Base-by-base conservation (phyloP, 257 asterid genomes). In the Eucommia ulmoides region DNA sequence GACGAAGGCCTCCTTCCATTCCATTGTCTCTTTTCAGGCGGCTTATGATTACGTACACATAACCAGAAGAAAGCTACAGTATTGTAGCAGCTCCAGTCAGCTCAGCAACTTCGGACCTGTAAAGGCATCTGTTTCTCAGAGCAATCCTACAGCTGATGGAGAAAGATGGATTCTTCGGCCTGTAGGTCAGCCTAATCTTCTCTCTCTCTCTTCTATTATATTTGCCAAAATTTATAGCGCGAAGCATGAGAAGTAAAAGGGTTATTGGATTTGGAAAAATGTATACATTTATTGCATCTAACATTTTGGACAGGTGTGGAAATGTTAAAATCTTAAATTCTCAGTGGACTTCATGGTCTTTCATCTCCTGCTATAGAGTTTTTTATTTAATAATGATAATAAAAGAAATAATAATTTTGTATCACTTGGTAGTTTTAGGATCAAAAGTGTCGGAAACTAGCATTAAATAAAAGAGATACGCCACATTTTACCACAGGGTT, bases 111-210 rank as follows among this genome's bases (percentile, higher is more conserved):
- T 68, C 53, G 81, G 80, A 49, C 74, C 77, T 17, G 35, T 81
- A 7, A 58, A 72, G 29, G 75, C 87, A 64, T 76, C 82, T 29
- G 64, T 52, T 24, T 73, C 72, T 56, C 74, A 70, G 23, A 62
- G 24, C 54, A 56, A 41, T 25, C 54, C 78, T 1, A 23, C 66
- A 8, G 62, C 48, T 63, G 56, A 24, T 55, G 73, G 82, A 11
- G 65, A 68, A 3, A 71, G 73, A 73, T 88, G 95, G 97, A 53
- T 84, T 68, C 89, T 88, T 74, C 70, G 84, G 63, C 91, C 91
- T 57, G 66, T 84, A 12, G 93, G 95, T 83, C 19, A 19, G 70
- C 62, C 12, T 23, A 2, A 21, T 20, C 0, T 9, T 11, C 15
- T n/a, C 38, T 16, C 12, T 23, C 54, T 22, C 21, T 0, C 3